Evolutionary conservation across 225 moss, liverwort and hornwort genomes (phyloP).

Genomic region (Climacium dendroides): DNA sequence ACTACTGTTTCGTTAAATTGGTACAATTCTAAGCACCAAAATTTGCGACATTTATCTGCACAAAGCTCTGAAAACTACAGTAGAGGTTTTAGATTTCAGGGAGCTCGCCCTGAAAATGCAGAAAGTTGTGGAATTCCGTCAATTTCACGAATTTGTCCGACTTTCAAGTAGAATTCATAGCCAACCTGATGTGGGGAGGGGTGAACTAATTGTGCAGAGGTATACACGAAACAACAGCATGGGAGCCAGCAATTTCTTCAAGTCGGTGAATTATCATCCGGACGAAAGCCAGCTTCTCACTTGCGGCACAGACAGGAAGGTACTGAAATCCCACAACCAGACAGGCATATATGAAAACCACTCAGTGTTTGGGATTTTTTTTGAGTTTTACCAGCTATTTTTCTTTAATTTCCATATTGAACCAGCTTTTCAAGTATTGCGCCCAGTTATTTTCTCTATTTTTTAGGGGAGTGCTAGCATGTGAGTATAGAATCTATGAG

Average conservation of each 20-base stretch:
- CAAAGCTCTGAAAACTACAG: background rate
- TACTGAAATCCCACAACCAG: background rate
- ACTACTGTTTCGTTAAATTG: background rate
- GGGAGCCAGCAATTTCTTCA: slow-evolving; percentile 79
- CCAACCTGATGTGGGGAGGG: background rate
- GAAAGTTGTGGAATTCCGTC: background rate
- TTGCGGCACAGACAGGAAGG: slow-evolving; percentile 94
- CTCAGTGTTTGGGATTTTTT: background rate
- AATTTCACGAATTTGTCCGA: too few relatives aligned
- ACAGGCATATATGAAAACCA: too few relatives aligned
- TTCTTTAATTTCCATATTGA: background rate
- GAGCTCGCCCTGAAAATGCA: background rate
- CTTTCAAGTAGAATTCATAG: background rate
- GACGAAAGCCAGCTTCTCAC: slow-evolving; percentile 94
- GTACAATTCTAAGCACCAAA: background rate
- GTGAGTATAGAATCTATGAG: too few relatives aligned
- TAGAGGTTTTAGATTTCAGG: background rate
- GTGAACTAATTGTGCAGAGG: slow-evolving; percentile 22
- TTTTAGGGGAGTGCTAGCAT: too few relatives aligned
- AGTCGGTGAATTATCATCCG: slow-evolving; percentile 78
- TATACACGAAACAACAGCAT: slow-evolving; percentile 83
- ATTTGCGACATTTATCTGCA: background rate
- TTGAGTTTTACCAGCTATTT: background rate
- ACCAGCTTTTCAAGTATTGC: fast-evolving
- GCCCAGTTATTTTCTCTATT: background rate